Conservation (phyloP, 306 rosid genomes). For the Rubus parviflorus region DNA sequence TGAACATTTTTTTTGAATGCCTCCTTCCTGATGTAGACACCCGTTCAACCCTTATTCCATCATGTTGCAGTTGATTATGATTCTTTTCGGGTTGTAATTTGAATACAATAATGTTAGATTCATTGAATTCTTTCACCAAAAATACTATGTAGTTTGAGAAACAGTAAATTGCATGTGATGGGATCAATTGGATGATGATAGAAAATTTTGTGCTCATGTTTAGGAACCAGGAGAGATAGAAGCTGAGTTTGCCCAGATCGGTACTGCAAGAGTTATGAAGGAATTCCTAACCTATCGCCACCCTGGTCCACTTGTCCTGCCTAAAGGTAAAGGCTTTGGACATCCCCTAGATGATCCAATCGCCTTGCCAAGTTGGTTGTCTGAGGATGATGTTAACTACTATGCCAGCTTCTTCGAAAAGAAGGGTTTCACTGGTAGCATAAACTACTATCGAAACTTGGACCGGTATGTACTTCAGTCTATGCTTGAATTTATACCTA, state of each 20-base stretch:
- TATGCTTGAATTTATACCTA: not conserved
- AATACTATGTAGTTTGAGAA: not conserved
- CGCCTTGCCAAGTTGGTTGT: conserved; percentile 61
- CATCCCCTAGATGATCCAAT: conserved; percentile 47
- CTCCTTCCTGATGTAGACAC: not conserved
- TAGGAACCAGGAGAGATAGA: conserved; percentile 80
- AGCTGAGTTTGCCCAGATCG: conserved; percentile 64
- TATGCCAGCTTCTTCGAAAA: conserved; percentile 53
- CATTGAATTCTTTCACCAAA: not conserved
- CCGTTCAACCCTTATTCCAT: not conserved
- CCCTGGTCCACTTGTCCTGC: conserved; percentile 60
- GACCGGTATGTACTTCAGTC: conserved; percentile 47
- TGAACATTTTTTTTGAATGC: not conserved
- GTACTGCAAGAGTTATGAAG: conserved; percentile 57
- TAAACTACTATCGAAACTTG: conserved; percentile 72
- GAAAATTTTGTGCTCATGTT: not conserved
- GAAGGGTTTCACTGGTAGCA: conserved; percentile 64
- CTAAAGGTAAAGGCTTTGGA: conserved; percentile 55
- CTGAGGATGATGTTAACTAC: conserved; percentile 62
- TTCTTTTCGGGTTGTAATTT: not conserved
- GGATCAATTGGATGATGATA: not conserved
- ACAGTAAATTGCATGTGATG: not conserved
- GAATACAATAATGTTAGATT: not conserved
- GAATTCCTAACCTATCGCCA: conserved; percentile 54
- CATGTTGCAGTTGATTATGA: not conserved